phyloP scores from a whole-genome alignment of 177 flowering plant species.

The Vitis hybrid region DNA sequence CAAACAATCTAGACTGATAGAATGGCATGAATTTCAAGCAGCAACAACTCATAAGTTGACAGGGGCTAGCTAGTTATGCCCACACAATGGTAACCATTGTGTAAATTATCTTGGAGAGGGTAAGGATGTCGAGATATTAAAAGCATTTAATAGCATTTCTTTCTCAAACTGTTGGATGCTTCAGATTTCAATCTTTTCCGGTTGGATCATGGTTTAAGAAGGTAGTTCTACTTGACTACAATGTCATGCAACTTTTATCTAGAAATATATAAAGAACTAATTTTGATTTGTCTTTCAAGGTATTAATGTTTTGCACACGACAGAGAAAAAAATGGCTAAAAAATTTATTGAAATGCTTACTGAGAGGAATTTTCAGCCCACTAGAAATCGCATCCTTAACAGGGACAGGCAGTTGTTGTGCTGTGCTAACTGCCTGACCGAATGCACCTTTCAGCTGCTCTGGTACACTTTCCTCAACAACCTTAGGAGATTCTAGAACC shows the following conservation, averaged over 20 bases:
- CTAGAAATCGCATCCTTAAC: conserved; percentile 55
- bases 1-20: too few relatives aligned
- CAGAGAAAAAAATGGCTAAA: not conserved
- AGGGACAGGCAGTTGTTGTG: conserved; percentile 77
- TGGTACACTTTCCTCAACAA: conserved; percentile 68
- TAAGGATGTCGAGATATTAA: not conserved
- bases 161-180: not conserved
- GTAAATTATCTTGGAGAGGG: not conserved
- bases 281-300: not conserved
- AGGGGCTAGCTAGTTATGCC: too few relatives aligned
- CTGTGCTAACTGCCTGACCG: conserved; percentile 60
- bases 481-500: conserved; percentile 57
- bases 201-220: too few relatives aligned
- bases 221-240: too few relatives aligned
- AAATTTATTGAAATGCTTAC: conserved; percentile 37
- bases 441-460: conserved; percentile 68
- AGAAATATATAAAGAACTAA: not conserved
- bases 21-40: too few relatives aligned
- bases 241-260: too few relatives aligned
- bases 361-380: conserved; percentile 74
- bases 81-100: too few relatives aligned
- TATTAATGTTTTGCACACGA: not conserved
- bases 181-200: not conserved
- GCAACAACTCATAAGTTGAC: too few relatives aligned
- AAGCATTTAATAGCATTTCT: not conserved